Evolutionary conservation across 179 eudicot species (phyloP).

Genomic region (Beta corolliflora): DNA sequence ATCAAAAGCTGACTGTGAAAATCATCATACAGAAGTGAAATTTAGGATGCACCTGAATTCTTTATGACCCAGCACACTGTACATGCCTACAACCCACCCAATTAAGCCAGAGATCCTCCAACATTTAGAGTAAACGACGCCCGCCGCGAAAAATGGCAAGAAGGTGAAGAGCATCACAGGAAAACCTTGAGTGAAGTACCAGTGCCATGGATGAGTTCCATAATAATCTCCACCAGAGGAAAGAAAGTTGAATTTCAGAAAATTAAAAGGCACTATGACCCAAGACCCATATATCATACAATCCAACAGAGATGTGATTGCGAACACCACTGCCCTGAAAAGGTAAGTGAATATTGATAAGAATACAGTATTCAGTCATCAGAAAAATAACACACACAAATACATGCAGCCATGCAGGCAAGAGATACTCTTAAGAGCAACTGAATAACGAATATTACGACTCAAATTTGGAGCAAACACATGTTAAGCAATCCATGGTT

Average conservation of each 20-base stretch:
- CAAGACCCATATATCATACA: slow-evolving; percentile 84
- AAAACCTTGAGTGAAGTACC: slow-evolving; percentile 98
- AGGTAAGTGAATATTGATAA: neutral
- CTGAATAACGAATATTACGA: neutral
- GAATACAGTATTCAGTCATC: neutral
- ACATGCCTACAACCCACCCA: slow-evolving; percentile 83
- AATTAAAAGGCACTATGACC: slow-evolving; percentile 89
- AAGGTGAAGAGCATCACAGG: slow-evolving; percentile 82
- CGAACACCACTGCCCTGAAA: slow-evolving; percentile 70
- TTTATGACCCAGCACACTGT: slow-evolving; percentile 94
- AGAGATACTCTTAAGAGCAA: neutral
- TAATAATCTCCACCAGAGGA: slow-evolving; percentile 99
- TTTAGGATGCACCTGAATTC: slow-evolving; percentile 77
- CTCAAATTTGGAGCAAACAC: neutral
- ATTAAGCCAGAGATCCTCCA: slow-evolving; percentile 88
- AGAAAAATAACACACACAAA: neutral
- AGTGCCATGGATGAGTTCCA: slow-evolving; percentile 98
- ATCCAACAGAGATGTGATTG: slow-evolving; percentile 64
- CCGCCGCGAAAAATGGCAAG: slow-evolving; percentile 79
- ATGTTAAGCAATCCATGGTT: neutral
- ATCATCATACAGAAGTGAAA: neutral
- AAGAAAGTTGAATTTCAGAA: slow-evolving; percentile 91
- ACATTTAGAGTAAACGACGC: slow-evolving; percentile 60
- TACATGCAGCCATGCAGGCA: too few relatives aligned
- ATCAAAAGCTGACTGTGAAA: neutral